Conservation (phyloP, 2,329 filamentous ascomycete genomes). For the Trichoderma sp. region DNA sequence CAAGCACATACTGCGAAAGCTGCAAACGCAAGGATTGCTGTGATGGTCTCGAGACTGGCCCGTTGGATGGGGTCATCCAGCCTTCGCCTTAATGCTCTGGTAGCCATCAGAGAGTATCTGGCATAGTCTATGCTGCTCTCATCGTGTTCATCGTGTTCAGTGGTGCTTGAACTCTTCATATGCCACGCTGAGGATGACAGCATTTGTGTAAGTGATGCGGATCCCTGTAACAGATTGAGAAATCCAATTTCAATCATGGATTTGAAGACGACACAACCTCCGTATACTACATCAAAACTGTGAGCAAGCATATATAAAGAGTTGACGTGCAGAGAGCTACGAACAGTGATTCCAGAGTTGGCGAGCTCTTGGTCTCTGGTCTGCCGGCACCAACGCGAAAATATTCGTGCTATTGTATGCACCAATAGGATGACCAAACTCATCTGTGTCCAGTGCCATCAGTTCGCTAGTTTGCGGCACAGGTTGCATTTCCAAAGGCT, state of each 20-base stretch:
- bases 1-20: slow-evolving; percentile 13
- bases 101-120: slow-evolving; percentile 21
- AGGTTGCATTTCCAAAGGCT: not conserved
- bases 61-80: slow-evolving; percentile 7
- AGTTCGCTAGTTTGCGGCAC: not conserved
- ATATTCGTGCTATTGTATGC: not conserved
- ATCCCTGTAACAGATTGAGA: slow-evolving; percentile 10
- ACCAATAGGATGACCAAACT: no score
- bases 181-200: slow-evolving; percentile 18
- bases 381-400: slow-evolving; percentile 5
- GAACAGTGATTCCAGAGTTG: slow-evolving; percentile 19
- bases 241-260: slow-evolving; percentile 20
- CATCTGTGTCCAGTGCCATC: not conserved
- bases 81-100: not conserved
- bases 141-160: not conserved
- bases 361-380: slow-evolving; percentile 12
- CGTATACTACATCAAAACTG: not conserved
- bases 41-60: slow-evolving; percentile 14
- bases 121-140: slow-evolving; percentile 22
- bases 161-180: not conserved
- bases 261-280: slow-evolving; percentile 24
- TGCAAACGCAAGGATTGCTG: slow-evolving; percentile 14
- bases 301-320: not conserved
- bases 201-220: slow-evolving; percentile 22
- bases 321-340: not conserved